A percentile compares a stretch with the other conserved stretches of the same genome.
These are phyloP conservation scores for Onygenales sp. DNA, from an alignment of 2,329 filamentous ascomycete species.

Conservation along the genomic window DNA sequence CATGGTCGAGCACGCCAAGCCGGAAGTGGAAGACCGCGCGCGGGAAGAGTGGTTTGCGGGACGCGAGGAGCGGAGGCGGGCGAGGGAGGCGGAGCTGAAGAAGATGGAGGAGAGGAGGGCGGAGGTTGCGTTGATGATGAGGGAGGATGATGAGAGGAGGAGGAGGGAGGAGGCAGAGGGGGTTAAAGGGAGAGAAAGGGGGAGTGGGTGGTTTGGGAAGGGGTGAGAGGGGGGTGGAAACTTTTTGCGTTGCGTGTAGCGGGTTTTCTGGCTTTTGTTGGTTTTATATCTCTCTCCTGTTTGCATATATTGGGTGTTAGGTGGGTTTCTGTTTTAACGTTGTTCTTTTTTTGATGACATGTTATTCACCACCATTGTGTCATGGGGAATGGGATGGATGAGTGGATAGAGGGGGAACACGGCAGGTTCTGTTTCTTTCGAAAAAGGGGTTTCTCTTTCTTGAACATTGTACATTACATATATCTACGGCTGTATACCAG, in stretches of 20 bases:
- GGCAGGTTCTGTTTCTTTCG: neutral
- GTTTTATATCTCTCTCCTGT: neutral
- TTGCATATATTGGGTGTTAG: neutral
- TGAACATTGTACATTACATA: neutral
- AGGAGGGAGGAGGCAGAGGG: conserved; percentile 3
- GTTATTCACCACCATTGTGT: too few species aligned
- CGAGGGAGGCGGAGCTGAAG: conserved; percentile 53
- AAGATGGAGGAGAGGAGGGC: conserved; percentile 29
- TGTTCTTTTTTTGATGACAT: neutral
- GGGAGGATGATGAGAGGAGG: conserved; percentile 22
- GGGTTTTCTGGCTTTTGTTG: conserved; percentile 3
- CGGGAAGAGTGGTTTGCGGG: conserved; percentile 87
- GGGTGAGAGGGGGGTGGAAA: neutral
- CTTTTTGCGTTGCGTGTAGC: neutral
- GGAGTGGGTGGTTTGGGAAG: conserved; percentile 10
- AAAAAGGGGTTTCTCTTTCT: neutral
- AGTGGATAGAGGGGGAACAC: neutral
- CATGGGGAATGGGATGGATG: neutral
- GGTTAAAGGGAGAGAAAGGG: conserved; percentile 10
- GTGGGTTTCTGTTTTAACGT: conserved; percentile 10
- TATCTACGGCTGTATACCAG: neutral
- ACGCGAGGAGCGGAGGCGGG: conserved; percentile 58
- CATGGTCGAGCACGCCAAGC: conserved; percentile 80
- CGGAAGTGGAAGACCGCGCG: conserved; percentile 75
- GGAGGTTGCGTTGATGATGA: conserved; percentile 34